Evolutionary conservation across 1,284 basidiomycete genomes (phyloP).

Genomic region (Somion occarium): DNA sequence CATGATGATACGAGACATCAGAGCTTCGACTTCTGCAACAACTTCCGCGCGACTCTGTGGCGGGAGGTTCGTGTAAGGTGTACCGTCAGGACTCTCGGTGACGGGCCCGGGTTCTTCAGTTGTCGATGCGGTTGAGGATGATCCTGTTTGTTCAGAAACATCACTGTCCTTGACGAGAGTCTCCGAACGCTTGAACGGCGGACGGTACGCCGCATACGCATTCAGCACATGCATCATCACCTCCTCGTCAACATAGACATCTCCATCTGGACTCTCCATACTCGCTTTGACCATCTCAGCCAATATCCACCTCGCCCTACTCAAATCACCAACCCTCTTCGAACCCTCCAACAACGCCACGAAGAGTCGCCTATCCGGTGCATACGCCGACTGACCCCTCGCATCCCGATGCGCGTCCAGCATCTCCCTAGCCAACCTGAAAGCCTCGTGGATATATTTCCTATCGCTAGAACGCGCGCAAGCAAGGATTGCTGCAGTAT

Average conservation of each 20-base stretch:
- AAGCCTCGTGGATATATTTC: conserved; percentile 70
- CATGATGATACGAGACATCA: conserved; percentile 2
- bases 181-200: conserved; percentile 57
- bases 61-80: conserved; percentile 50
- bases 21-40: conserved; percentile 28
- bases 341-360: conserved; percentile 85
- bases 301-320: conserved; percentile 85
- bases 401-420: conserved; percentile 69
- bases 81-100: conserved; percentile 4
- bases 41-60: conserved; percentile 51
- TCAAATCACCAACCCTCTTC: conserved; percentile 81
- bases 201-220: conserved; percentile 79
- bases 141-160: neutral
- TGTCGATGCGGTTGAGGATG: neutral
- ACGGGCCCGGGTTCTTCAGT: neutral
- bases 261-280: conserved; percentile 18
- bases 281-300: conserved; percentile 69
- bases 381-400: conserved; percentile 35
- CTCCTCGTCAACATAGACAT: conserved; percentile 57
- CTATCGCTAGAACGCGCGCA: conserved; percentile 62
- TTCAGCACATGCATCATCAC: conserved; percentile 85
- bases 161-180: conserved; percentile 28
- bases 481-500: conserved; percentile 79
- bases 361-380: conserved; percentile 72
- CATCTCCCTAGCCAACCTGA: conserved; percentile 80